Percentiles rank a stretch among this genome's conserved stretches.
phyloP scores from a whole-genome alignment of 2,329 filamentous ascomycete species.

The Orbilia ellipsospora region DNA sequence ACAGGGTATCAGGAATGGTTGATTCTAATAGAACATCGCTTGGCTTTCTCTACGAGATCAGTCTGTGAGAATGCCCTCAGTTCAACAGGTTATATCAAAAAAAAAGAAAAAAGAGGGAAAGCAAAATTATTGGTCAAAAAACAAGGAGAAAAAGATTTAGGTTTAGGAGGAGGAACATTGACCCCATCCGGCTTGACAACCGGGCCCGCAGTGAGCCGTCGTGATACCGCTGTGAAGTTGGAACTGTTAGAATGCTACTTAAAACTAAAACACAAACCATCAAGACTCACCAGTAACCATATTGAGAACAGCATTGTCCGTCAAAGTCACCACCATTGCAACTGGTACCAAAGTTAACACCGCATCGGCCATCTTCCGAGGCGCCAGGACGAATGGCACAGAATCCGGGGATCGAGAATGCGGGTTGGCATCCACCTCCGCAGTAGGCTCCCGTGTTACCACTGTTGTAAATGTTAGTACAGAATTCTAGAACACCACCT shows the following conservation, averaged over 20 bases:
- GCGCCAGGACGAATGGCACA: conserved; percentile 38
- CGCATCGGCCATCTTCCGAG: conserved; percentile 53
- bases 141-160: not conserved
- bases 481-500: not conserved
- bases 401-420: conserved; percentile 49
- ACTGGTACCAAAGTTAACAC: conserved; percentile 30
- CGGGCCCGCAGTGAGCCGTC: conserved; percentile 49
- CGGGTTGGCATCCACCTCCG: conserved; percentile 53
- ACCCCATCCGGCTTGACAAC: conserved; percentile 54
- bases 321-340: conserved; percentile 52
- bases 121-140: no score
- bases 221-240: conserved; percentile 45
- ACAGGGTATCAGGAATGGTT: no score
- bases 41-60: no score
- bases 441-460: conserved; percentile 50
- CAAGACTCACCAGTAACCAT: conserved; percentile 60
- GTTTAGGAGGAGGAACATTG: conserved; percentile 30
- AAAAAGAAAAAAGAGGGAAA: not conserved
- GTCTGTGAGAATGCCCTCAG: no score
- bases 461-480: conserved; percentile 28
- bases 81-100: not conserved
- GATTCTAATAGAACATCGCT: no score
- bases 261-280: not conserved
- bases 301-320: conserved; percentile 59
- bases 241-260: no score